Conservation (phyloP, 768 basidiomycete genomes). For the Cubamyces sp. region DNA sequence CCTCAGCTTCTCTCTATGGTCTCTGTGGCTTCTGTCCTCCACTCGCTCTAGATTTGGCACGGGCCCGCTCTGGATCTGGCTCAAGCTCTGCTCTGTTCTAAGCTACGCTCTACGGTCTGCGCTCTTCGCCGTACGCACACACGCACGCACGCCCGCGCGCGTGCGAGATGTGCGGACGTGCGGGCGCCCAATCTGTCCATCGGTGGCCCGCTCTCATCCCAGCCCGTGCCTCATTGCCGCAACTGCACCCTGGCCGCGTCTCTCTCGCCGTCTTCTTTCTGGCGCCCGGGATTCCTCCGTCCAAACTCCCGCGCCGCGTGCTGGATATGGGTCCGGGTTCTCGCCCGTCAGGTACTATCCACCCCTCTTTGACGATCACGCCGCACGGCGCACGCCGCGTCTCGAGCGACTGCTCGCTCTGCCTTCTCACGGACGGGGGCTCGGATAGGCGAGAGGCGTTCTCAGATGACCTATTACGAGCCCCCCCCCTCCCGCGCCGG, state of each 20-base stretch:
- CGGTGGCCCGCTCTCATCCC: slow-evolving; percentile 1
- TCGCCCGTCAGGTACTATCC: slow-evolving; percentile 19
- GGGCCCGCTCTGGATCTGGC: no score
- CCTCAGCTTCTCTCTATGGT: background rate
- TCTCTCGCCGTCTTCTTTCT: background rate
- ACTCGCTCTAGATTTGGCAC: no score
- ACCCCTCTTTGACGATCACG: slow-evolving; percentile 5
- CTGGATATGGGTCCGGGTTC: slow-evolving; percentile 17
- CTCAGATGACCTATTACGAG: slow-evolving; percentile 19
- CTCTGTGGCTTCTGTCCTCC: no score
- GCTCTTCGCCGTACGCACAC: no score
- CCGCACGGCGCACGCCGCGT: slow-evolving; percentile 1
- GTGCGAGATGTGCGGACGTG: no score
- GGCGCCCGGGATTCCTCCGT: background rate
- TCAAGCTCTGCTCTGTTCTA: no score
- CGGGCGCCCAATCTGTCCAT: background rate
- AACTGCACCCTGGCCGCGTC: slow-evolving; percentile 5
- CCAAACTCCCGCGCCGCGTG: slow-evolving; percentile 9
- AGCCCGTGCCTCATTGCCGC: slow-evolving; percentile 5
- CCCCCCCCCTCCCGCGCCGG: background rate
- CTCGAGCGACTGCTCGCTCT: no score
- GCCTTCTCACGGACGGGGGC: slow-evolving; percentile 1
- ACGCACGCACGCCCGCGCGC: no score
- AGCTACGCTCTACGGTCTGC: no score
- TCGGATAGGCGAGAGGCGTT: background rate